Evolutionary conservation across 106 monocot species (phyloP).

Genomic region (Dendrobium huoshanense): DNA sequence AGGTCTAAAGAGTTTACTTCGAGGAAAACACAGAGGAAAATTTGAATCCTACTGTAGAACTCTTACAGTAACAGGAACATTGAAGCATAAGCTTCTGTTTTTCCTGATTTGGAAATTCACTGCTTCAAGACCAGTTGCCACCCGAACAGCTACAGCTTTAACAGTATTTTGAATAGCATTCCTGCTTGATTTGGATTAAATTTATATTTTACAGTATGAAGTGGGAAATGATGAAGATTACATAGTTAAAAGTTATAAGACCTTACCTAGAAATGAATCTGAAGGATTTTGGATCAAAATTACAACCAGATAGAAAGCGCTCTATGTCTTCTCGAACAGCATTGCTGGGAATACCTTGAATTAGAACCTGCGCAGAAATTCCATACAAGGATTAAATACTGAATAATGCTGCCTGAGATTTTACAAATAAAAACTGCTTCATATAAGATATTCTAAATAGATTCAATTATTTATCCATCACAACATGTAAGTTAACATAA

Average conservation of each 20-base stretch:
- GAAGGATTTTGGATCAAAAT: conserved; percentile 50
- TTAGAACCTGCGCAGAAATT: conserved; percentile 38
- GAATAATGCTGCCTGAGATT: background rate
- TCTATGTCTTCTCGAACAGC: conserved; percentile 63
- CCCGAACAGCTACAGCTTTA: conserved; percentile 31
- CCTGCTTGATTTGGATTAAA: background rate
- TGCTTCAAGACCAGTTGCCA: conserved; percentile 43
- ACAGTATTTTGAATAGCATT: background rate
- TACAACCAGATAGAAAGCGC: conserved; percentile 65
- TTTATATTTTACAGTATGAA: background rate
- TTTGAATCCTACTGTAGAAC: conserved; percentile 21
- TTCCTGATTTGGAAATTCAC: conserved; percentile 43
- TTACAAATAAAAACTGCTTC: background rate
- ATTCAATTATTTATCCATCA: background rate
- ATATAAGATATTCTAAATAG: background rate
- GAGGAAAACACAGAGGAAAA: background rate
- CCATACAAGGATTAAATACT: background rate
- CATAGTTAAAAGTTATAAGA: background rate
- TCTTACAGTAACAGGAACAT: conserved; percentile 41
- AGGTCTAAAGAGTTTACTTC: background rate
- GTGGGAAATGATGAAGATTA: background rate
- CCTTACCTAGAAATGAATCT: conserved; percentile 40
- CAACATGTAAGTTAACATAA: background rate
- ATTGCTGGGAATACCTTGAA: conserved; percentile 55
- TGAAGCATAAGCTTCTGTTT: conserved; percentile 73